These are phyloP conservation scores for Heliocybe sulcata DNA, from an alignment of 1,284 basidiomycete species.

Conservation along the genomic window DNA sequence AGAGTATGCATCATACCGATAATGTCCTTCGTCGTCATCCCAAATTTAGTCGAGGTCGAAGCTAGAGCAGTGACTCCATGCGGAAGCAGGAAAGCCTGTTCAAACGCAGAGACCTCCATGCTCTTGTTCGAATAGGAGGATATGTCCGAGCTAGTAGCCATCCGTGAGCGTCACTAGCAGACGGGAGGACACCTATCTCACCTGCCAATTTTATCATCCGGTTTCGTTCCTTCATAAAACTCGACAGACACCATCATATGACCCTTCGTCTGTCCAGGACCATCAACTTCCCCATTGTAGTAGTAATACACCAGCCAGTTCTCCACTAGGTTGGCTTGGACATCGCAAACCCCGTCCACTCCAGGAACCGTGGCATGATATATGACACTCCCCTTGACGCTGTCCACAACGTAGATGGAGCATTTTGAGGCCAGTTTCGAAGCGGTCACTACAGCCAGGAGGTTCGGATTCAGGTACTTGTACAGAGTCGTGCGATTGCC, in stretches of 20 bases:
- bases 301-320: constrained; percentile 94
- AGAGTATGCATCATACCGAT: constrained; percentile 49
- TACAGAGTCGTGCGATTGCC: constrained; percentile 87
- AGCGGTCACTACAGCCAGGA: constrained; percentile 60
- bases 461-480: constrained; percentile 89
- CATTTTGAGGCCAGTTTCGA: constrained; percentile 29
- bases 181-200: constrained; percentile 17
- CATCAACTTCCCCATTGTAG: constrained; percentile 50
- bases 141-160: constrained; percentile 53
- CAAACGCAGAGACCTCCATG: constrained; percentile 46
- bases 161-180: constrained; percentile 6
- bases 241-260: constrained; percentile 76
- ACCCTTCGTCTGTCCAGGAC: constrained; percentile 52
- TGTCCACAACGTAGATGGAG: constrained; percentile 73
- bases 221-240: constrained; percentile 69
- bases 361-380: constrained; percentile 56
- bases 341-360: constrained; percentile 39
- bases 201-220: constrained; percentile 68
- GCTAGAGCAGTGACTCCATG: constrained; percentile 62
- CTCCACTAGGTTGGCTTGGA: constrained; percentile 71
- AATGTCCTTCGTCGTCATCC: constrained; percentile 83
- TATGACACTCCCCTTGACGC: constrained; percentile 68
- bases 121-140: constrained; percentile 58
- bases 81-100: constrained; percentile 71
- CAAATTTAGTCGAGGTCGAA: constrained; percentile 80